Evolutionary conservation across 2,329 filamentous ascomycete genomes (phyloP).

Genomic region (Mollisiaceae sp.): DNA sequence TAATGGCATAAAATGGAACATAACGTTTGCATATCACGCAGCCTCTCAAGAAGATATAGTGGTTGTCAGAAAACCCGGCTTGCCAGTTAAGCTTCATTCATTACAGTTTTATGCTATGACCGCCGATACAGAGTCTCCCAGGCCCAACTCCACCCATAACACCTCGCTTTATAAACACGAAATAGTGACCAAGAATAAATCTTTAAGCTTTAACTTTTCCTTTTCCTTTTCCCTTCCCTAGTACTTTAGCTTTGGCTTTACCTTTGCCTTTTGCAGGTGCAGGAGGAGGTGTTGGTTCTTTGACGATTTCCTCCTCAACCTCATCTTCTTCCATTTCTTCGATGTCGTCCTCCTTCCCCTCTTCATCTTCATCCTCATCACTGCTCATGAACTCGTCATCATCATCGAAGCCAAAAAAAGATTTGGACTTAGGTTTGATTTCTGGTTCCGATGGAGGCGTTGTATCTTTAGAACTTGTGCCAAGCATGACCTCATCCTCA

Average conservation of each 20-base stretch:
- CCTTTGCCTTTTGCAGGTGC: slow-evolving; percentile 45
- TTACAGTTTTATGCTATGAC: background rate
- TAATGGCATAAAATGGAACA: too few species aligned
- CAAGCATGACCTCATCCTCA: slow-evolving; percentile 42
- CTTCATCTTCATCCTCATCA: slow-evolving; percentile 57
- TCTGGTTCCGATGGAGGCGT: slow-evolving; percentile 52
- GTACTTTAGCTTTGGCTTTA: slow-evolving; percentile 50
- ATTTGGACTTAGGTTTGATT: slow-evolving; percentile 43
- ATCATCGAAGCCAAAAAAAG: slow-evolving; percentile 80
- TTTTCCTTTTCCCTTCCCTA: slow-evolving; percentile 28
- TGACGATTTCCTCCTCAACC: slow-evolving; percentile 33
- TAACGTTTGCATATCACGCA: too few species aligned
- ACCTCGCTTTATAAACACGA: slow-evolving; percentile 24
- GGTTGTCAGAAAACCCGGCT: background rate
- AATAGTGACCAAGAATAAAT: background rate
- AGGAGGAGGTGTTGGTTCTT: slow-evolving; percentile 32
- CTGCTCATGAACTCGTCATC: slow-evolving; percentile 77
- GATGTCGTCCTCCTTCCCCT: slow-evolving; percentile 25
- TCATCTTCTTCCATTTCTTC: slow-evolving; percentile 34
- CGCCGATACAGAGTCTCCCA: background rate
- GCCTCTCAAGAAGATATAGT: too few species aligned
- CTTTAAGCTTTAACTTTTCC: slow-evolving; percentile 26
- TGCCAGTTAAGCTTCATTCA: background rate
- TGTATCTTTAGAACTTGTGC: slow-evolving; percentile 48
- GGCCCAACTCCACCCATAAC: slow-evolving; percentile 18